Evolutionary conservation across 257 asterid species (phyloP), one percentile per base, ranked within the genome.

Genomic region (Schizonepeta tenuifolia): DNA sequence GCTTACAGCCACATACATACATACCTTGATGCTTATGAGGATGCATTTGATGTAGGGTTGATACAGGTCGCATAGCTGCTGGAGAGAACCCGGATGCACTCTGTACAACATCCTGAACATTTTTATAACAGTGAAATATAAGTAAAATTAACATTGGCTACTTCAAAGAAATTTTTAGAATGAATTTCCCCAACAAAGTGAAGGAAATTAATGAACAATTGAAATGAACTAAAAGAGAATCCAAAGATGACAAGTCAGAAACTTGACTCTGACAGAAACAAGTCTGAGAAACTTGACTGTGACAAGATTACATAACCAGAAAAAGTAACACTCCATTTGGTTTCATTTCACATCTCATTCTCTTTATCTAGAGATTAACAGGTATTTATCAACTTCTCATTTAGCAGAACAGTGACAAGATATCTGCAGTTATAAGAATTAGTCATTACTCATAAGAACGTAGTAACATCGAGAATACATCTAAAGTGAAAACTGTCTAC

Each of bases 11-110:
- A 65, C 74, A 20, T 82, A 86, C 96, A 24, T 81, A 92, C 96
- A 24, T 82, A 92, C 98, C 96, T 90, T 86, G 98, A 83, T 85
- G 87, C 86, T 92, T 90, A 57, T 87, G 80, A 72, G 79, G 79
- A 81, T 83, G 83, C 75, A 77, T 31, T 69, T 81, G 91, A 77
- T 84, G 86, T 44, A 87, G 89, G 70, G 82, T 72, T 46, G 88
- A 62, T 31, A 53, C 38, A 74, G 96, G 88, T 49, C 84, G 84
- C 54, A 89, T 17, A 66, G 89, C 69, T 72, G 80, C 82, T 72
- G 93, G 83, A 75, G 96, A 80, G 75, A 83, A 82, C 73, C 85
- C 92, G 13, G 82, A 78, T n/a, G 82, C 79, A 82, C 60, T 75
- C 82, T 82, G 95, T 65, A 71, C 83, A 76, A 71, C 54, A 70